Percentiles rank a stretch among this genome's conserved stretches.
These are phyloP conservation scores for Begonia peltatifolia DNA, from an alignment of 306 rosid genomes.

Conservation along the genomic window DNA sequence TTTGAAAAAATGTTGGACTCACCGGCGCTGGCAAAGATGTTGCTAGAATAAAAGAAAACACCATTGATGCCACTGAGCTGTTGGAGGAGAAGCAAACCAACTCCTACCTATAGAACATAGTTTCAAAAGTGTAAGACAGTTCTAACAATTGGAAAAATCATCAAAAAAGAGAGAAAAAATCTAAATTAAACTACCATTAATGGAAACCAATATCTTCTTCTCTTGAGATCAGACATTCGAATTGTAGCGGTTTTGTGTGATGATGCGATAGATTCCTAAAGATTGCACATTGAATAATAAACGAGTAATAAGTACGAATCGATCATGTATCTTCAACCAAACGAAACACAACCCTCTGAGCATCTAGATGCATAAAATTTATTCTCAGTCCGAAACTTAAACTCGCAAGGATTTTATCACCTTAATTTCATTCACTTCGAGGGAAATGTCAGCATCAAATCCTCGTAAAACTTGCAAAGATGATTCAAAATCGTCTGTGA, in stretches of 20 bases:
- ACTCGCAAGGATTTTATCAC: slow-evolving; percentile 15
- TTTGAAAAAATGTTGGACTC: slow-evolving; percentile 9
- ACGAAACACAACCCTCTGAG: too few species aligned
- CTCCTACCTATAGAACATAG: slow-evolving; percentile 44
- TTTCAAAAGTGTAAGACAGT: slow-evolving; percentile 7
- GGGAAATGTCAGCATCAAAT: slow-evolving; percentile 62
- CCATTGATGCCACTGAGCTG: slow-evolving; percentile 78
- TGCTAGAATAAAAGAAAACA: slow-evolving; percentile 71
- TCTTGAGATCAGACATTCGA: slow-evolving; percentile 57
- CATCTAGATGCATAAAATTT: slow-evolving; percentile 1
- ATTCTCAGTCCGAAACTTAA: background rate
- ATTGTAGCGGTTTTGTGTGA: slow-evolving; percentile 37
- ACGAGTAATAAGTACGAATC: too few species aligned
- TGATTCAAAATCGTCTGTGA: slow-evolving; percentile 74
- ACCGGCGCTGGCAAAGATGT: slow-evolving; percentile 73
- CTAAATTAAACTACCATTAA: slow-evolving; percentile 32
- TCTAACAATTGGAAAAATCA: slow-evolving; percentile 1
- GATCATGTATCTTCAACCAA: too few species aligned
- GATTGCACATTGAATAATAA: slow-evolving; percentile 9
- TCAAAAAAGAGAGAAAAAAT: background rate
- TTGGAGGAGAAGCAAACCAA: slow-evolving; percentile 66
- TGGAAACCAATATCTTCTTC: slow-evolving; percentile 80
- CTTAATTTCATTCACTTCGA: slow-evolving; percentile 83
- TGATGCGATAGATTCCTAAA: slow-evolving; percentile 55
- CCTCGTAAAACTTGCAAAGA: slow-evolving; percentile 83